Percentiles rank a stretch among this genome's conserved stretches.
Evolutionary conservation across 1,284 basidiomycete genomes (phyloP).

Genomic region (Malassezia arunalokei): DNA sequence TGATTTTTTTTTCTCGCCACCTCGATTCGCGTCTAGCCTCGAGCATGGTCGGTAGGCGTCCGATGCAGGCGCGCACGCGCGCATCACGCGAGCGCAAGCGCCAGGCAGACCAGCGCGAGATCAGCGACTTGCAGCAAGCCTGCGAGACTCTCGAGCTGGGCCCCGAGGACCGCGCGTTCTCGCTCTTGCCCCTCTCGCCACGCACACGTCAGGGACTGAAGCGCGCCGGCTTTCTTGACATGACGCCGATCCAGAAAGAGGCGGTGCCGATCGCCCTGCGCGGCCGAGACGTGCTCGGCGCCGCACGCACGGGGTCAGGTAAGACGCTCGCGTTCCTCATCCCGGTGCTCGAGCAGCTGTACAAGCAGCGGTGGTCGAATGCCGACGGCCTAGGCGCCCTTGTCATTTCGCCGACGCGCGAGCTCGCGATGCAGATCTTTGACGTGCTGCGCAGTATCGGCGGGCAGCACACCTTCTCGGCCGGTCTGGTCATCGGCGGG

Average conservation of each 20-base stretch:
- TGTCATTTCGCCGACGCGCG: conserved; percentile 86
- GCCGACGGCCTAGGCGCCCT: conserved; percentile 78
- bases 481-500: conserved; percentile 88
- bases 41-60: too few species aligned
- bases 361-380: conserved; percentile 64
- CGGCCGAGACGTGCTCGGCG: conserved; percentile 54
- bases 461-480: conserved; percentile 78
- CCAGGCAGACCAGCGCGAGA: conserved; percentile 27
- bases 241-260: conserved; percentile 40
- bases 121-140: conserved; percentile 22
- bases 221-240: conserved; percentile 34
- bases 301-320: conserved; percentile 67
- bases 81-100: conserved; percentile 24
- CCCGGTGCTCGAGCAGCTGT: conserved; percentile 63
- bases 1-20: too few species aligned
- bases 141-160: conserved; percentile 14
- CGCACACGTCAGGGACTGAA: conserved; percentile 34
- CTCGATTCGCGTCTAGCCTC: too few species aligned
- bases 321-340: conserved; percentile 73
- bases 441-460: conserved; percentile 86
- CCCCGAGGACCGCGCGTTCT: conserved; percentile 21
- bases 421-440: conserved; percentile 93
- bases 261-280: conserved; percentile 34
- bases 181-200: conserved; percentile 32
- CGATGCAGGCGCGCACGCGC: conserved; percentile 13